These are phyloP conservation scores for Goffeauzyma gilvescens DNA, from an alignment of 768 basidiomycete genomes.

Conservation along the genomic window DNA sequence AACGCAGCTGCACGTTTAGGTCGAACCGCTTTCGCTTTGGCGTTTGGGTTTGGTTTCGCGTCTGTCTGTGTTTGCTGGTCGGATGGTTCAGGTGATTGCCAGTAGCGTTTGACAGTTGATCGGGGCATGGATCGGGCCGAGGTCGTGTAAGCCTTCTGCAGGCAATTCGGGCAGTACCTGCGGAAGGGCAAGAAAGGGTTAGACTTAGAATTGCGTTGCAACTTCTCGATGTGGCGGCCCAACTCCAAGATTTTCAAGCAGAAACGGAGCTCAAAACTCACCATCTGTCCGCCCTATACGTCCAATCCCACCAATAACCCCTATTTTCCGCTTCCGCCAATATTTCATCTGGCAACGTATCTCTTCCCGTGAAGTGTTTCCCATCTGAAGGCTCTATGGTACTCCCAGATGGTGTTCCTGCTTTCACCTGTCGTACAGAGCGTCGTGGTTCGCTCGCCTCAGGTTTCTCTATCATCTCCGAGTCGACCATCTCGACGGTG, in stretches of 20 bases:
- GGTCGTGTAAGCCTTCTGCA: neutral
- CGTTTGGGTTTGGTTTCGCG: neutral
- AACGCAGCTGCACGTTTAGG: conserved; percentile 26
- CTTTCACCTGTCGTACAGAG: too few relatives aligned
- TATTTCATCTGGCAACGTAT: conserved; percentile 13
- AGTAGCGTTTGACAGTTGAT: neutral
- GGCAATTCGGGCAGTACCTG: conserved; percentile 18
- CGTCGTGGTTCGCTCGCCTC: too few relatives aligned
- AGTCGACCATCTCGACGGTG: conserved; percentile 4
- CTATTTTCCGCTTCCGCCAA: conserved; percentile 6
- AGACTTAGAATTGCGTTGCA: neutral
- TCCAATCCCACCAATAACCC: conserved; percentile 21
- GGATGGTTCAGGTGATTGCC: neutral
- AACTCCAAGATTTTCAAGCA: too few relatives aligned
- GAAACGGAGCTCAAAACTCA: conserved; percentile 5
- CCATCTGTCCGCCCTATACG: conserved; percentile 20
- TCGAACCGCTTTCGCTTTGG: neutral
- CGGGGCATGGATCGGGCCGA: neutral
- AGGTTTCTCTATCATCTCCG: too few relatives aligned
- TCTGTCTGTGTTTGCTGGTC: neutral
- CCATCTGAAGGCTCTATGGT: too few relatives aligned
- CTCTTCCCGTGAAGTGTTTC: neutral
- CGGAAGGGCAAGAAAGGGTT: neutral
- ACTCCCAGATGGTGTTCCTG: too few relatives aligned
- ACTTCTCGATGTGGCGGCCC: neutral